Evolutionary conservation across 2,329 filamentous ascomycete genomes (phyloP), one percentile per base, ranked within the genome.

Genomic region (Xylariaceae sp.): DNA sequence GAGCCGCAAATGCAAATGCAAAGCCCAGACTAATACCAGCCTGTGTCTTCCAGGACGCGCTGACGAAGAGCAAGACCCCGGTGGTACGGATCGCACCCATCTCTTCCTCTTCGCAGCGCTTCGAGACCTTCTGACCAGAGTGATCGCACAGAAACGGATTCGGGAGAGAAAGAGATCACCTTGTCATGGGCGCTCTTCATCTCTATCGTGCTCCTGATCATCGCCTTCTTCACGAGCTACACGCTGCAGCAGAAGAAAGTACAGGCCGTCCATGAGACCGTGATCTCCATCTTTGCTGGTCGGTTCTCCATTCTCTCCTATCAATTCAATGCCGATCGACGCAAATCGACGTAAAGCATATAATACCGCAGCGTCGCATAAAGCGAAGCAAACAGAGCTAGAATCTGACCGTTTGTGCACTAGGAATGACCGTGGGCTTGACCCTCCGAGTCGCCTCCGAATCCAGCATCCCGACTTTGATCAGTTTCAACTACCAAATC

Each of bases 131-230:
- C 68, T 70, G 64, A 70, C 62, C 53, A 39, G 53, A 37, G 34
- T 53, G 78, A 51, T 30, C 18, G 23, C 9, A 78, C 67, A 84
- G 85, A 86, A 68, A 84, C 87, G 62, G 91, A 96, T 75, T 88
- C 90, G 49, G 88, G 90, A 52, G 86, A 96, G 75, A 92, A 96
- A 80, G 94, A 99, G 79, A 89, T 96, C 65, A 90, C 92, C 73
- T 89, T 92, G 69, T 97, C 94, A 78, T 97, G 91, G 92, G 92
- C 93, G 35, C 86, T 99, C 67, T 96, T 97, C 77, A 99, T 99
- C 71, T 86, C 96, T 69, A 96, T 99, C 69, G 84, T 91, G 78
- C 86, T 99, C 68, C 86, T 99, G 70, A 96, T 97, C 67, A 84
- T 89, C 66, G 93, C 94, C 63, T 90, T 99, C 69, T 96, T 97